Evolutionary conservation across 805 yeast species (phyloP), one percentile per base, ranked within the genome.

Genomic region (Hanseniaspora vineae): DNA sequence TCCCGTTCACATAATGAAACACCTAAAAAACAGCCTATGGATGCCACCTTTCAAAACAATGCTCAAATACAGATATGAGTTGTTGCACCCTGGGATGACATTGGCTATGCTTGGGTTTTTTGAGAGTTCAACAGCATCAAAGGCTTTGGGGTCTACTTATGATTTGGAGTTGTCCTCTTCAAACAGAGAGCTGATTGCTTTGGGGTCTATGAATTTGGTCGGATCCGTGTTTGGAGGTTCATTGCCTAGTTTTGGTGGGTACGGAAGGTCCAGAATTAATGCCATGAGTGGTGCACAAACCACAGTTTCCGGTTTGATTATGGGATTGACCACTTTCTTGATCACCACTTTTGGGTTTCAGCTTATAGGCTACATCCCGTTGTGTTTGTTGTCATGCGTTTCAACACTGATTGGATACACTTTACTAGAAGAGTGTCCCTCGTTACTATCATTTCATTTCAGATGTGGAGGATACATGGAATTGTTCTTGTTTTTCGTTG

Each of bases 231-330:
- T 60, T 10, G 61, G 78, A 47, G 83, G 85, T 42, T 83, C 88
- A 0, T 67, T 90, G 14, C 97, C 98, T 0, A 78, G 95, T 0
- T 89, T 89, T 70, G 98, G 97, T 10, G 97, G 97, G 0, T 90
- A 89, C 59, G 97, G 96, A 1, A 74, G 97, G 57, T 83, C 95
- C 15, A 88, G 84, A 57, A 80, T 90, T 50, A 90, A 90, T 66
- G 83, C 89, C 1, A 68, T 87, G 46, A 78, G 88, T 13, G 96
- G 96, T 5, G 97, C 94, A 0, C 77, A 77, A 53, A 84, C 96
- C 0, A 89, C 89, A 11, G 68, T 81, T 59, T 76, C 92, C n/a
- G 95, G 95, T 0, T 77, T 79, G 3, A 75, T 84, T 11, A 82
- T 89, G 81, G 90, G 95, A 0, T n/a, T 76, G 2, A 69, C 81